Conservation (phyloP, 257 asterid species). For the Coffea canephora region DNA sequence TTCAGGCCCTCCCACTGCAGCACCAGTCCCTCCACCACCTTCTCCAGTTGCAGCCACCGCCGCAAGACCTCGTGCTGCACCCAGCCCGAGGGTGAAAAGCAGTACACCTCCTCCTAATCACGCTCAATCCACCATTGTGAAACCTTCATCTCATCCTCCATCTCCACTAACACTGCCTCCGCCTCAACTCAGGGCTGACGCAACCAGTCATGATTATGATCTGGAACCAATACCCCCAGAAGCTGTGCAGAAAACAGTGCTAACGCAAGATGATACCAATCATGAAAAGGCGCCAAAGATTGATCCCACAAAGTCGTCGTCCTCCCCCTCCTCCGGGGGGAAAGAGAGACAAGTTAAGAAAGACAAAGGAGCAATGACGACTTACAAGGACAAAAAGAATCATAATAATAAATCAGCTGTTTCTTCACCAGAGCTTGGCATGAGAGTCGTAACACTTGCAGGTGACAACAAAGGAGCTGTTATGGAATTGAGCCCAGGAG, state of each 20-base stretch:
- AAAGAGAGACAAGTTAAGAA: constrained; percentile 15
- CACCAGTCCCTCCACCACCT: constrained; percentile 8
- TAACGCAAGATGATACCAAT: constrained; percentile 13
- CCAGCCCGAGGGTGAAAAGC: background rate
- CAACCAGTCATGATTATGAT: background rate
- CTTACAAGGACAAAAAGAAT: constrained; percentile 20
- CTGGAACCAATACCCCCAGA: constrained; percentile 27
- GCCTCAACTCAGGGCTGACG: constrained; percentile 30
- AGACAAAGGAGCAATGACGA: constrained; percentile 11
- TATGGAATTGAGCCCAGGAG: constrained; percentile 50
- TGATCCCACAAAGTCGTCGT: background rate
- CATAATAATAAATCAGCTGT: background rate
- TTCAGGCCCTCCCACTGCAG: constrained; percentile 1
- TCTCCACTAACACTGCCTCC: constrained; percentile 41
- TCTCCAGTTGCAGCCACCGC: constrained; percentile 17
- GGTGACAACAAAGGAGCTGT: constrained; percentile 85
- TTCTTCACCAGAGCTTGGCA: constrained; percentile 35
- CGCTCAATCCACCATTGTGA: constrained; percentile 31
- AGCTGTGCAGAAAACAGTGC: constrained; percentile 26
- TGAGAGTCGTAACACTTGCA: constrained; percentile 55
- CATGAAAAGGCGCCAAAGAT: constrained; percentile 11
- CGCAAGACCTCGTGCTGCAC: background rate
- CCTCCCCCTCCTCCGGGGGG: constrained; percentile 7
- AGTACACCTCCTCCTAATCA: constrained; percentile 25
- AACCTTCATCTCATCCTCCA: constrained; percentile 42